Evolutionary conservation across 768 basidiomycete genomes (phyloP).

Genomic region (Serendipita sp.): DNA sequence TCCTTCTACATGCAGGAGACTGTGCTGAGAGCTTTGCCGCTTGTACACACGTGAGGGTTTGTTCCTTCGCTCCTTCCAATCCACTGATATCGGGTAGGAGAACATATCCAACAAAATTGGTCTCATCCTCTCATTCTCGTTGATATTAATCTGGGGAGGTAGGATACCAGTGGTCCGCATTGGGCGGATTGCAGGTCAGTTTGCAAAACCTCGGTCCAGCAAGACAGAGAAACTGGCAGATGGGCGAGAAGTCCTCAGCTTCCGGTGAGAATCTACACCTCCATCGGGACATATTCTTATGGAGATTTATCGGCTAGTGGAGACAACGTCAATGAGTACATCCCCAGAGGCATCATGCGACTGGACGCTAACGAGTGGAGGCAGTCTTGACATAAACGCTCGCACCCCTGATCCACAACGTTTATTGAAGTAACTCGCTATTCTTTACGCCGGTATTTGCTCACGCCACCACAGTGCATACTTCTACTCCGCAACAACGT

Average conservation of each 20-base stretch:
- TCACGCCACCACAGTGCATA: constrained; percentile 47
- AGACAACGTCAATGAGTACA: constrained; percentile 88
- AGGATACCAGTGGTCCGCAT: constrained; percentile 86
- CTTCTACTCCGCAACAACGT: constrained; percentile 86
- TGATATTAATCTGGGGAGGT: constrained; percentile 89
- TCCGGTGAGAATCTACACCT: constrained; percentile 39
- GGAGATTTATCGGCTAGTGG: constrained; percentile 36
- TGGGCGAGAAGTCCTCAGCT: constrained; percentile 58
- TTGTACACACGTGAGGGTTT: constrained; percentile 54
- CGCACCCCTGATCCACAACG: constrained; percentile 84
- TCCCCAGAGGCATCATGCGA: not conserved
- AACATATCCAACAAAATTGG: constrained; percentile 81
- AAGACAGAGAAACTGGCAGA: constrained; percentile 62
- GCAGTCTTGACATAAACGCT: constrained; percentile 53
- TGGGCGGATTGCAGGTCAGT: constrained; percentile 90
- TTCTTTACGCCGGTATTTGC: not conserved
- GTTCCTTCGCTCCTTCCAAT: constrained; percentile 12
- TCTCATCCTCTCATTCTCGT: constrained; percentile 84
- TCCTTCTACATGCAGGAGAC: constrained; percentile 93
- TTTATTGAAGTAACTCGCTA: constrained; percentile 47
- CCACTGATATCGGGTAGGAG: constrained; percentile 31
- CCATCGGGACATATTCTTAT: not conserved
- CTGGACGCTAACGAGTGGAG: too few species aligned
- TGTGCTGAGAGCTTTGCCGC: constrained; percentile 94
- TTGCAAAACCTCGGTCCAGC: constrained; percentile 87